These are phyloP conservation scores for Coemansia sp. DNA, from an alignment of 192 early-diverging fungal species.

Conservation along the genomic window DNA sequence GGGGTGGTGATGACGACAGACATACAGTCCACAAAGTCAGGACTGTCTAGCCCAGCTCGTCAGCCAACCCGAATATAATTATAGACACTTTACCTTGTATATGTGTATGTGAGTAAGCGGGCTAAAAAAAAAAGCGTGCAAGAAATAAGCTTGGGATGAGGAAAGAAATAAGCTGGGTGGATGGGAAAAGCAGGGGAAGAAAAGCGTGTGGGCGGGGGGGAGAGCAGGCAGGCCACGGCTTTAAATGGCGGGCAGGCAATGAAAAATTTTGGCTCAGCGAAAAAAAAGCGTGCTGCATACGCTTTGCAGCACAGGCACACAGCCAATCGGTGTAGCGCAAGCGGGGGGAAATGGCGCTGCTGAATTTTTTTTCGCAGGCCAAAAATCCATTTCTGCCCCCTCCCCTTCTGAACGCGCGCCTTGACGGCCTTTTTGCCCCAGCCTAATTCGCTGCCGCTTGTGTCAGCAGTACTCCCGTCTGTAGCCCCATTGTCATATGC, in stretches of 20 bases:
- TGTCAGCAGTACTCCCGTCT: not conserved
- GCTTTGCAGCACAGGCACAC: slow-evolving; percentile 13
- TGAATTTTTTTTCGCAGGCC: slow-evolving; percentile 18
- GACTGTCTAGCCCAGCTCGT: no score
- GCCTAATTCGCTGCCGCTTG: slow-evolving; percentile 5
- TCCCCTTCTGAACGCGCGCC: not conserved
- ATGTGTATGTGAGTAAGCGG: not conserved
- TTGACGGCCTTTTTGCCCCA: not conserved
- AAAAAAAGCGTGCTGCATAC: not conserved
- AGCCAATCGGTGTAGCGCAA: slow-evolving; percentile 17
- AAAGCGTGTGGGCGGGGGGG: slow-evolving; percentile 18
- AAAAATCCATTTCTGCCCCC: slow-evolving; percentile 7
- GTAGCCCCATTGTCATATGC: not conserved
- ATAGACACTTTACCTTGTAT: slow-evolving; percentile 25
- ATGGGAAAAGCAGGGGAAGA: slow-evolving; percentile 22
- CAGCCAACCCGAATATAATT: not conserved
- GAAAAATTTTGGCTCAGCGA: slow-evolving; percentile 28
- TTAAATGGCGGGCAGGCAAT: slow-evolving; percentile 26
- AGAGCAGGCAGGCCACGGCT: slow-evolving; percentile 28
- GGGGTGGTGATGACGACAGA: slow-evolving; percentile 7
- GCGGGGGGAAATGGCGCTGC: slow-evolving; percentile 10
- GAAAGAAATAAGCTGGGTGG: not conserved
- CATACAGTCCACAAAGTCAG: not conserved
- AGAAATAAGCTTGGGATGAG: slow-evolving; percentile 11
- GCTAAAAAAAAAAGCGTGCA: slow-evolving; percentile 14